Evolutionary conservation across 495 filamentous ascomycete genomes (phyloP).

Genomic region (Cryomyces antarcticus): DNA sequence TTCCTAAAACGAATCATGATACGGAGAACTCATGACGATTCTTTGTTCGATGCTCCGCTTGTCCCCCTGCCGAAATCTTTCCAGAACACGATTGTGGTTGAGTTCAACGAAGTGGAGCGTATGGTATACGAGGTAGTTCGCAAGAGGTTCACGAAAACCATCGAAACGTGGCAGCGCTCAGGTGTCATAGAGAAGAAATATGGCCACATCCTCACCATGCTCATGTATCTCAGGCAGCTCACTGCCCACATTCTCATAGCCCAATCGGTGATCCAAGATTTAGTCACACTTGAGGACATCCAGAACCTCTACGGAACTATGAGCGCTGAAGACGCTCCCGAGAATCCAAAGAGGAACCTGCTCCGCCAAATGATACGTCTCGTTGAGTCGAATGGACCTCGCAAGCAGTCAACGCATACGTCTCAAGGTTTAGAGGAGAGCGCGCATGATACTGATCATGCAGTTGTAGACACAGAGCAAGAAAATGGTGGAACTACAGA

Average conservation of each 20-base stretch:
- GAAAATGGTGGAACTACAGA: neutral
- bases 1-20: conserved; percentile 24
- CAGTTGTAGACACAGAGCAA: neutral
- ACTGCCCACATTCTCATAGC: conserved; percentile 29
- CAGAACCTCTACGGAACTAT: conserved; percentile 13
- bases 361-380: neutral
- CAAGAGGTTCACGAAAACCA: conserved; percentile 14
- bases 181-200: conserved; percentile 13
- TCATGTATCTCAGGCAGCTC: conserved; percentile 31
- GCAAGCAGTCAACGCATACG: too few relatives aligned
- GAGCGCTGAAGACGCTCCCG: conserved; percentile 4
- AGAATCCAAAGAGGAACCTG: neutral
- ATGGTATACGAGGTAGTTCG: conserved; percentile 27
- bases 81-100: conserved; percentile 15
- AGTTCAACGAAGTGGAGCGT: conserved; percentile 28
- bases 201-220: conserved; percentile 17
- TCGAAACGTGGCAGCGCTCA: conserved; percentile 18
- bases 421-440: too few relatives aligned
- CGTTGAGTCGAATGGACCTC: too few relatives aligned
- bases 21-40: conserved; percentile 29
- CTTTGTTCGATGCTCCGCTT: conserved; percentile 32
- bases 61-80: conserved; percentile 29
- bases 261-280: conserved; percentile 23
- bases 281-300: conserved; percentile 23
- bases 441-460: too few relatives aligned